Evolutionary conservation across 306 rosid genomes (phyloP).

Genomic region (Pterocarpus santalinus): DNA sequence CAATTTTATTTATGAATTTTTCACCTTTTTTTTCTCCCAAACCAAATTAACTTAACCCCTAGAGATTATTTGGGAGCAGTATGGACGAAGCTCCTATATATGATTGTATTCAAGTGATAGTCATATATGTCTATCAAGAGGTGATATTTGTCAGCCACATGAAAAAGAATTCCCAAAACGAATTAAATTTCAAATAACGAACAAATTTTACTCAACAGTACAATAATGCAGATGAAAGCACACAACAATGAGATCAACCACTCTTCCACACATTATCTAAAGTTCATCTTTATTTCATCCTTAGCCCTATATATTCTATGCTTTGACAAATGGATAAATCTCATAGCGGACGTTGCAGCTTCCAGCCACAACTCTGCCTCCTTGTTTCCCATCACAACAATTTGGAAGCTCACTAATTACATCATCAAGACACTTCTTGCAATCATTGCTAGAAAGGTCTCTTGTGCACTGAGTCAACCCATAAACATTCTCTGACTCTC

Average conservation of each 20-base stretch:
- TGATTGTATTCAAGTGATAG: no score
- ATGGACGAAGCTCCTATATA: no score
- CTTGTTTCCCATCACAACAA: conserved; percentile 60
- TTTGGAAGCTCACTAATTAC: conserved; percentile 52
- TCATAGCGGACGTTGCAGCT: conserved; percentile 63
- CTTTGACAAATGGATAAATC: conserved; percentile 52
- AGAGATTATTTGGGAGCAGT: no score
- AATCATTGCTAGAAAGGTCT: conserved; percentile 53
- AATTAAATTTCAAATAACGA: neutral
- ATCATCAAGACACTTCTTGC: conserved; percentile 59
- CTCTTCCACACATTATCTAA: neutral
- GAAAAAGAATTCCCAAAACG: neutral
- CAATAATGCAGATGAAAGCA: neutral
- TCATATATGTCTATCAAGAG: no score
- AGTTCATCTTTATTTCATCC: neutral
- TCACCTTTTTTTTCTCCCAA: no score
- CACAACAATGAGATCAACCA: neutral
- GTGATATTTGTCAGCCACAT: no score
- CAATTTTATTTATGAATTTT: no score
- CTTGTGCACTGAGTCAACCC: conserved; percentile 61
- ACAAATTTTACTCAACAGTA: neutral
- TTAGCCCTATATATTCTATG: neutral
- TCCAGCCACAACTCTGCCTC: conserved; percentile 63
- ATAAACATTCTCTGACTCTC: conserved; percentile 33
- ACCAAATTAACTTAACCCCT: no score